phyloP scores from a whole-genome alignment of 495 filamentous ascomycete genomes.

The Oidiodendron maius region DNA sequence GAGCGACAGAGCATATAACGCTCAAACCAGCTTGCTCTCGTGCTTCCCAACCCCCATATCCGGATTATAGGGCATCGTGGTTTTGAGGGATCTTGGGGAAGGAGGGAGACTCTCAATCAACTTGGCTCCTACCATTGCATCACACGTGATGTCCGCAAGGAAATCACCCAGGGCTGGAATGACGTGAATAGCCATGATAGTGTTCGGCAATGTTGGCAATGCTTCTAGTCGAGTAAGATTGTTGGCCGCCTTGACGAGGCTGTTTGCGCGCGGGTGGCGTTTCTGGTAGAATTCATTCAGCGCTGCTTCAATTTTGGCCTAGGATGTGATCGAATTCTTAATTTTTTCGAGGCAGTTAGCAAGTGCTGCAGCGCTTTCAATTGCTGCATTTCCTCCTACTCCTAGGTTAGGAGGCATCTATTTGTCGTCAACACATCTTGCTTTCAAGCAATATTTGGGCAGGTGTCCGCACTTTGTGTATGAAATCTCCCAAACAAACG shows the following conservation, averaged over 20 bases:
- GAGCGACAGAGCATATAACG: background rate
- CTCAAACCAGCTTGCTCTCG: background rate
- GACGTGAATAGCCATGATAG: background rate
- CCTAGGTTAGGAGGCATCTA: conserved; percentile 27
- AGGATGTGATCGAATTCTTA: background rate
- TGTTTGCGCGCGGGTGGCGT: background rate
- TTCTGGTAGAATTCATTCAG: background rate
- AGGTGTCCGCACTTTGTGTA: no score
- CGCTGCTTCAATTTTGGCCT: background rate
- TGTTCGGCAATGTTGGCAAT: background rate
- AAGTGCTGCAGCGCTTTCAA: conserved; percentile 27
- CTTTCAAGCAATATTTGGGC: no score
- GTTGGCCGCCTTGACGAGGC: background rate
- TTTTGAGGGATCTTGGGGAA: background rate
- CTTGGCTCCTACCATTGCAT: background rate
- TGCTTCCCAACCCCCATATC: background rate
- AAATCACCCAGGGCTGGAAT: background rate
- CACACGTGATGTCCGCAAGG: background rate
- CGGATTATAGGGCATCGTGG: background rate
- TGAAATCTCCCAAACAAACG: conserved; percentile 28
- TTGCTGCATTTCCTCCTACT: conserved; percentile 29
- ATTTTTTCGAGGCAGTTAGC: conserved; percentile 14
- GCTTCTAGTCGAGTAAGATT: background rate
- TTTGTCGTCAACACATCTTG: no score
- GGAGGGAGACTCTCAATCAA: background rate